Evolutionary conservation across 371 early-diverging fungal genomes (phyloP), one percentile per base, ranked within the genome.

Genomic region (Cokeromyces recurvatus): DNA sequence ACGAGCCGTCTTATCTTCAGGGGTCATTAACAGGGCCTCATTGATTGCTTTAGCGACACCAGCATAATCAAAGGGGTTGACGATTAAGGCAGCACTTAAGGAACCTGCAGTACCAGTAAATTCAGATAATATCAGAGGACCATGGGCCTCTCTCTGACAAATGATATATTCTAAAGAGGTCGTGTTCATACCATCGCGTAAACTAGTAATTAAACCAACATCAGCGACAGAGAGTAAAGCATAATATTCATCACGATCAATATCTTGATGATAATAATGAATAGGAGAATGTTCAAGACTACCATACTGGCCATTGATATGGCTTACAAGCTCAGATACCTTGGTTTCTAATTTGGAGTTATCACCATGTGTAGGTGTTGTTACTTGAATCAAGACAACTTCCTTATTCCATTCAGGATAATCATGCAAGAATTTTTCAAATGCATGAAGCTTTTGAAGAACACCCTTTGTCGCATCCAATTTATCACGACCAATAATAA

Each of bases 121-220:
- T 62, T 99, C 98, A 40, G 92, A 91, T 35, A 99, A 68, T 19
- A 99, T 91, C 29, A 99, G 74, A 12, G 95, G 89, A 0, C 92
- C 92, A 41, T 87, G 72, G 25, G 90, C 87, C 29, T 91, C 90
- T 42, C 88, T 84, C 65, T 98, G 98, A 70, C 96, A 98, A 34
- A 98, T 84, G 37, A 99, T 83, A 70, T 91, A 99, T 66, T 99
- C 99, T 29, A 98, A 86, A 20, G 93, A 89, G 3, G 97, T 97
- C 8, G 99, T 91, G 76, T 99, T 99, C 99, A 99, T 99, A 40
- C 99, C 99, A 66, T 99, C 99, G 19, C 97, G 81, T 10, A 98
- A 76, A 36, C 91, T 84, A 0, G 99, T 99, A 46, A 99, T 92
- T 22, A 99, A 64, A 29, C 90, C 93, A 2, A 91, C 87, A 66